These are phyloP conservation scores for Phytopythium cucurbitacearum DNA, from an alignment of 352 stramenopile genomes.

Conservation along the genomic window DNA sequence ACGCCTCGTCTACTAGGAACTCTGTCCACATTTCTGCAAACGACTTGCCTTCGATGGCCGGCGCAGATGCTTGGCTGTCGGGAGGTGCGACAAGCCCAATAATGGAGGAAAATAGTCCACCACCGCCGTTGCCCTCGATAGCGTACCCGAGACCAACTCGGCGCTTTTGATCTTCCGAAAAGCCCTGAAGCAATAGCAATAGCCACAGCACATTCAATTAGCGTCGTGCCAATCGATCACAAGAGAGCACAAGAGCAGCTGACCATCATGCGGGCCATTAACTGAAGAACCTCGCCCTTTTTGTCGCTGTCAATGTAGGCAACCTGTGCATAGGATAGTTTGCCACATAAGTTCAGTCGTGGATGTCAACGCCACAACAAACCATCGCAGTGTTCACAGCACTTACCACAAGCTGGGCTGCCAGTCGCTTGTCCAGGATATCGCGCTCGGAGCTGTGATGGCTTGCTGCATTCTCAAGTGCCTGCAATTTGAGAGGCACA, in stretches of 20 bases:
- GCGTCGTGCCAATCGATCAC: neutral
- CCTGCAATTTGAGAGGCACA: constrained; percentile 14
- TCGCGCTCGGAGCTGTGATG: constrained; percentile 55
- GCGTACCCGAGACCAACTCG: constrained; percentile 50
- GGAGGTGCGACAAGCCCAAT: constrained; percentile 38
- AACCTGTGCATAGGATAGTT: constrained; percentile 20
- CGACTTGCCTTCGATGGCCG: constrained; percentile 49
- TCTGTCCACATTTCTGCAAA: constrained; percentile 71
- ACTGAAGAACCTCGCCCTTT: constrained; percentile 61
- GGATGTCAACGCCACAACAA: neutral
- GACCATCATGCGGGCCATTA: constrained; percentile 77
- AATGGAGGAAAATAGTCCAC: constrained; percentile 65
- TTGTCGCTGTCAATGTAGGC: constrained; percentile 70
- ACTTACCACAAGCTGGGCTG: constrained; percentile 61
- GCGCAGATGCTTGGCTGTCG: constrained; percentile 6
- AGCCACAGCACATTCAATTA: neutral
- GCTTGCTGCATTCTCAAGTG: constrained; percentile 49
- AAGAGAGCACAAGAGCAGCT: neutral
- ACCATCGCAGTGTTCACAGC: neutral
- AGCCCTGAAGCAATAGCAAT: constrained; percentile 19
- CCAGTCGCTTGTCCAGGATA: constrained; percentile 65
- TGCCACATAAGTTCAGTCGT: neutral
- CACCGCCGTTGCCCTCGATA: constrained; percentile 54
- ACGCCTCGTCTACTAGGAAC: constrained; percentile 59
- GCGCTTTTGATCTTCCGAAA: constrained; percentile 65